These are phyloP conservation scores for Paramecium pentaurelia DNA, from an alignment of 73 alveolate species.

Conservation along the genomic window DNA sequence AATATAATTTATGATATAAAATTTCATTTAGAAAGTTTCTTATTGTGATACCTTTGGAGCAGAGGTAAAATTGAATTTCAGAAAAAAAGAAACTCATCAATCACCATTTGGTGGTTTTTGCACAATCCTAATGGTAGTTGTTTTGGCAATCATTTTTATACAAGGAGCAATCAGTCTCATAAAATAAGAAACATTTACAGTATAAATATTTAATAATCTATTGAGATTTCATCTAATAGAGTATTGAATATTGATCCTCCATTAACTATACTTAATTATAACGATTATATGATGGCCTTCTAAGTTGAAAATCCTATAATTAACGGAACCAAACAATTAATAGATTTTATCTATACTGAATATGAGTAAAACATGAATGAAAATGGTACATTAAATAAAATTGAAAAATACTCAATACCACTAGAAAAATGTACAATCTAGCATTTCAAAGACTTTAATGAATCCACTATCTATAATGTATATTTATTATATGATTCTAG, in stretches of 20 bases:
- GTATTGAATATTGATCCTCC: neutral
- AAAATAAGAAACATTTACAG: neutral
- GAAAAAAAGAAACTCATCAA: neutral
- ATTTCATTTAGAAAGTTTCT: neutral
- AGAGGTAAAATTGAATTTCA: neutral
- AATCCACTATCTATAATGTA: neutral
- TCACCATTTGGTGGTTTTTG: slow-evolving; percentile 15
- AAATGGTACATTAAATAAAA: neutral
- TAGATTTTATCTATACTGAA: neutral
- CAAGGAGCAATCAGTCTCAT: neutral
- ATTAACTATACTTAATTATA: neutral
- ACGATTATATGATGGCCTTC: neutral
- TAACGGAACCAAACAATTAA: neutral
- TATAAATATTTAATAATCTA: neutral
- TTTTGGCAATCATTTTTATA: neutral
- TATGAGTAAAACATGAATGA: neutral
- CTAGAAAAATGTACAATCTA: neutral
- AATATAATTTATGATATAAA: neutral
- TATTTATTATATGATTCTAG: neutral
- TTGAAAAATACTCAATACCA: neutral
- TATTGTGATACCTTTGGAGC: slow-evolving; percentile 40
- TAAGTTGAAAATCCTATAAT: neutral
- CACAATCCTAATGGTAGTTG: neutral
- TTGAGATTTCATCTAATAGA: neutral
- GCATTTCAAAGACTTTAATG: neutral